Evolutionary conservation across 140 eudicot genomes (phyloP), one percentile per base, ranked within the genome.

Genomic region (Flaveria floridana): DNA sequence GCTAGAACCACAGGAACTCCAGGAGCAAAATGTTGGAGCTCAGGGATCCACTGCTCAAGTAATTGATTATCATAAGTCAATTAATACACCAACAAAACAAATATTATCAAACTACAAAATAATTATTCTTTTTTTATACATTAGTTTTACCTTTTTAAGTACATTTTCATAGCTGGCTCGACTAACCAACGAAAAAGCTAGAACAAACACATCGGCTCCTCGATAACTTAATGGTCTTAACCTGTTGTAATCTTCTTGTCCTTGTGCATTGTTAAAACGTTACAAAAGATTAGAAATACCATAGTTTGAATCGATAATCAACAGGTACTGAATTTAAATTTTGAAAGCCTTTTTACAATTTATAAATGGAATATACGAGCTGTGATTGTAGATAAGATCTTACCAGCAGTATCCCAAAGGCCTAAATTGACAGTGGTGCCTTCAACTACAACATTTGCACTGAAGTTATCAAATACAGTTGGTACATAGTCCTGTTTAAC

Each of bases 11-110:
- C 78, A 0, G 97, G 97, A 58, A 88, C 82, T 65, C 96, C 96
- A 13, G 97, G 96, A 65, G 97, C 96, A 82, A 75, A 89, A 70
- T 89, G 97, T 78, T 89, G 96, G 78, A 91, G 96, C 74, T 91
- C 97, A 1, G 97, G 97, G 78, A 91, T 89, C 97, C 97, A 91
- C 97, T 91, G 87, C 66, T 51, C 25, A 72, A 72, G 68, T 30
- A 83, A 72, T 30, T 46, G 8, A 51, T 50, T 34, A 82, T 81
- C 57, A 78, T 58, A 79, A 74, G 66, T 53, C 70, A 51, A 70
- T 70, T 21, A 9, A 25, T 61, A 65, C 53, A 47, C 70, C n/a
- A 44, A 76, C 55, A 44, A 25, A 44, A 76, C 55, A 44, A 25
- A 53, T 16, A 19, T 26, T 2, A 61, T 19, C 19, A 2, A 69